Evolutionary conservation across 2,329 filamentous ascomycete species (phyloP).

Genomic region (Aureobasidium zeae): DNA sequence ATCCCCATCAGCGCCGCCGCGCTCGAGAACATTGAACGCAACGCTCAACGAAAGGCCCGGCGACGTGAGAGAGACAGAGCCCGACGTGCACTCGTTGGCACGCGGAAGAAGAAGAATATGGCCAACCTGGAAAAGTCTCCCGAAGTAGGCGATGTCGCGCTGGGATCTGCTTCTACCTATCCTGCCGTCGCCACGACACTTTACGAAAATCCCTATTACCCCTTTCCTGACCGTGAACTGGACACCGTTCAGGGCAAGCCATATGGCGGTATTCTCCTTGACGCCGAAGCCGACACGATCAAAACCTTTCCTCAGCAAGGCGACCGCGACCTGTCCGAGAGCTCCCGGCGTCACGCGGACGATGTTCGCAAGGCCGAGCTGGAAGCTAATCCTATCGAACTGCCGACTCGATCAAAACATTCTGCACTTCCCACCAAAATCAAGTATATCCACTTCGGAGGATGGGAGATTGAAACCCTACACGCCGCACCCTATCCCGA

Average conservation of each 20-base stretch:
- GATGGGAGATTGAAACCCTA: conserved; percentile 98
- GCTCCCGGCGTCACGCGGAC: conserved; percentile 82
- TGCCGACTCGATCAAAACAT: conserved; percentile 48
- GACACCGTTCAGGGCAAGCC: conserved; percentile 88
- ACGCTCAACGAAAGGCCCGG: conserved; percentile 46
- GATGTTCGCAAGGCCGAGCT: conserved; percentile 75
- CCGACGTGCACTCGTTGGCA: conserved; percentile 21
- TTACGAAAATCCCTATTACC: conserved; percentile 75
- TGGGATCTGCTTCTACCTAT: conserved; percentile 41
- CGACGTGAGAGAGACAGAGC: conserved; percentile 37
- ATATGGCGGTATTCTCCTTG: conserved; percentile 85
- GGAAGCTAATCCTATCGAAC: conserved; percentile 46
- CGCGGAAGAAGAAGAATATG: conserved; percentile 30
- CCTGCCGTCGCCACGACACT: conserved; percentile 51
- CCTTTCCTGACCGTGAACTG: conserved; percentile 78
- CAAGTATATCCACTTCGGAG: conserved; percentile 96
- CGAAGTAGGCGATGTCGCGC: conserved; percentile 32
- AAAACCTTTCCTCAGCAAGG: conserved; percentile 72
- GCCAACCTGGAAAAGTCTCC: neutral
- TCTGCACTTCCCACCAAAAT: conserved; percentile 90
- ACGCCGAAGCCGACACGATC: conserved; percentile 82
- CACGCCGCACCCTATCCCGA: conserved; percentile 97
- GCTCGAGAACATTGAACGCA: conserved; percentile 28
- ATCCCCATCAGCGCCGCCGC: conserved; percentile 28
- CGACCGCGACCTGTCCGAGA: conserved; percentile 80